Evolutionary conservation across 345 rosid species (phyloP).

Genomic region (Punica granatum): DNA sequence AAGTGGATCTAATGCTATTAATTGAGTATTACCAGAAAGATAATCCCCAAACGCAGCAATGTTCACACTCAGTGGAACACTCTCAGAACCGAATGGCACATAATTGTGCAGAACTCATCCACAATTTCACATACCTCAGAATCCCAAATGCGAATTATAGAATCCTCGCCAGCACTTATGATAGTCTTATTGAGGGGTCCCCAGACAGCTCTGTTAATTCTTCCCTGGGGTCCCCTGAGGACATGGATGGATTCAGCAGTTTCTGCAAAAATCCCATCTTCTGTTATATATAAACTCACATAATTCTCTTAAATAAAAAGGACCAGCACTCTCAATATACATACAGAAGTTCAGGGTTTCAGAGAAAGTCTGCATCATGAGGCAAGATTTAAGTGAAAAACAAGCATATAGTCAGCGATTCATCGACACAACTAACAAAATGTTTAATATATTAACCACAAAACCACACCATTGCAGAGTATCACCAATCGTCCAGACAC

Average conservation of each 20-base stretch:
- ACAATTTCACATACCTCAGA: constrained; percentile 77
- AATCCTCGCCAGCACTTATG: constrained; percentile 87
- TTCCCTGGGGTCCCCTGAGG: constrained; percentile 65
- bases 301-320: background rate
- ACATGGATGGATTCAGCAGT: constrained; percentile 51
- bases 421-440: background rate
- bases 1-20: background rate
- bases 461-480: background rate
- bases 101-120: no score
- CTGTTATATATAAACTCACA: background rate
- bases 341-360: background rate
- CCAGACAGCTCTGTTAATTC: constrained; percentile 93
- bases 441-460: background rate
- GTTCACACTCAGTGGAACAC: background rate
- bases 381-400: background rate
- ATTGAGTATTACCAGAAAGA: background rate
- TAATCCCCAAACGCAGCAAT: background rate
- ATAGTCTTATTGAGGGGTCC: constrained; percentile 78
- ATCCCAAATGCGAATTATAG: constrained; percentile 83
- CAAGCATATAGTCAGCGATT: background rate
- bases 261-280: constrained; percentile 32
- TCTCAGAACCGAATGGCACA: no score
- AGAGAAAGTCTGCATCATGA: background rate
- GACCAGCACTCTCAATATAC: background rate
- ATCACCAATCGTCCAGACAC: no score